Evolutionary conservation across 208 protist genomes (phyloP).

Genomic region (Blechomonas ayalai): DNA sequence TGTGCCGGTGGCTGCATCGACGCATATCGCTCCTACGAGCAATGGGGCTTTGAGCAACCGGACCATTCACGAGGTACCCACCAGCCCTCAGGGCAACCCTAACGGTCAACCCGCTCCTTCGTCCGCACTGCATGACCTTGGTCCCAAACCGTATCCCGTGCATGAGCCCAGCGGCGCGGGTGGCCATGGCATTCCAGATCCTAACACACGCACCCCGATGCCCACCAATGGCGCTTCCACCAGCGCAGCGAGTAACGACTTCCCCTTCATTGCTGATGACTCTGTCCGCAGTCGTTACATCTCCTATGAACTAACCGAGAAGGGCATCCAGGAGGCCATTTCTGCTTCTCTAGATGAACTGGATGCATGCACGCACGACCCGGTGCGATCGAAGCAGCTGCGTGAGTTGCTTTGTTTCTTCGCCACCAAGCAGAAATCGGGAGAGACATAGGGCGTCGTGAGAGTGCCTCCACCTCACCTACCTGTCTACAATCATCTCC

Average conservation of each 20-base stretch:
- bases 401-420: conserved; percentile 73
- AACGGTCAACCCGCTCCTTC: too few species aligned
- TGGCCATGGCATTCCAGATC: too few species aligned
- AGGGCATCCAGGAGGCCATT: conserved; percentile 26
- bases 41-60: too few species aligned
- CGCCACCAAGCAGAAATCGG: conserved; percentile 18
- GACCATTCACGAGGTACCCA: too few species aligned
- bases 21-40: too few species aligned
- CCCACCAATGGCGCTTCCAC: too few species aligned
- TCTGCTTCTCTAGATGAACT: conserved; percentile 45
- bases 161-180: neutral
- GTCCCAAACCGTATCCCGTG: neutral
- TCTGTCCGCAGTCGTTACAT: conserved; percentile 7
- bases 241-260: too few species aligned
- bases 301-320: conserved; percentile 7
- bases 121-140: neutral
- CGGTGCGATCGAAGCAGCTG: conserved; percentile 37
- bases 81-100: too few species aligned
- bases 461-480: neutral
- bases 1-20: too few species aligned
- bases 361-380: conserved; percentile 41
- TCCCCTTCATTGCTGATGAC: conserved; percentile 7
- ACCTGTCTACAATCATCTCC: neutral
- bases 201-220: too few species aligned
- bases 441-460: neutral